Conservation (phyloP, 106 monocot species). For the Narthecium ossifragum region DNA sequence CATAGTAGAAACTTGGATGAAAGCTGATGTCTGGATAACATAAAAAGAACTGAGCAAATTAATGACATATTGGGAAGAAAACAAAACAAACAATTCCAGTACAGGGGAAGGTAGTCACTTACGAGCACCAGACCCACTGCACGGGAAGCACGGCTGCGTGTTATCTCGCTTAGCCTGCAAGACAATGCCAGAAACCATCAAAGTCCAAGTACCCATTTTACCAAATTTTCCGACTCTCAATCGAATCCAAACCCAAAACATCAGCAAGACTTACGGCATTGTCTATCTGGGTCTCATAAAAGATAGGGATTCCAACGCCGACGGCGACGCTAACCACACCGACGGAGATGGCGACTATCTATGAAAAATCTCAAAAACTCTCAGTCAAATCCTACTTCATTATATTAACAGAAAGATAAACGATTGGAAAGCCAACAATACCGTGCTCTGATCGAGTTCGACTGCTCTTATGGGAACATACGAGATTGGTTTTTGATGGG, state of each 20-base stretch:
- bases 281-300: slow-evolving; percentile 85
- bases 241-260: neutral
- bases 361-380: neutral
- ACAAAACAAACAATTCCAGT: no score
- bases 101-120: no score
- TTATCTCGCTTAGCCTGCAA: slow-evolving; percentile 86
- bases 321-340: slow-evolving; percentile 72
- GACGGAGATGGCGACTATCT: slow-evolving; percentile 74
- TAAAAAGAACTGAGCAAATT: no score
- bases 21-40: no score
- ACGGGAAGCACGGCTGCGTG: slow-evolving; percentile 89
- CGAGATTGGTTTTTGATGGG: neutral
- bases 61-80: no score
- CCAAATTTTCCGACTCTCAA: neutral
- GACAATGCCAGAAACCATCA: neutral
- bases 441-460: slow-evolving; percentile 83
- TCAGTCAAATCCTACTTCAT: neutral
- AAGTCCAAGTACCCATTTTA: neutral
- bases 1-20: no score
- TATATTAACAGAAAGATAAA: neutral
- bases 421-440: slow-evolving; percentile 5
- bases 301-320: slow-evolving; percentile 79
- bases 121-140: slow-evolving; percentile 86
- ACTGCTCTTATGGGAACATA: slow-evolving; percentile 57
- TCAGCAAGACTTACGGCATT: slow-evolving; percentile 60